Percentiles rank a stretch among this genome's conserved stretches.
These are phyloP conservation scores for Plasmopara halstedii DNA, from an alignment of 352 stramenopile genomes.

Conservation along the genomic window DNA sequence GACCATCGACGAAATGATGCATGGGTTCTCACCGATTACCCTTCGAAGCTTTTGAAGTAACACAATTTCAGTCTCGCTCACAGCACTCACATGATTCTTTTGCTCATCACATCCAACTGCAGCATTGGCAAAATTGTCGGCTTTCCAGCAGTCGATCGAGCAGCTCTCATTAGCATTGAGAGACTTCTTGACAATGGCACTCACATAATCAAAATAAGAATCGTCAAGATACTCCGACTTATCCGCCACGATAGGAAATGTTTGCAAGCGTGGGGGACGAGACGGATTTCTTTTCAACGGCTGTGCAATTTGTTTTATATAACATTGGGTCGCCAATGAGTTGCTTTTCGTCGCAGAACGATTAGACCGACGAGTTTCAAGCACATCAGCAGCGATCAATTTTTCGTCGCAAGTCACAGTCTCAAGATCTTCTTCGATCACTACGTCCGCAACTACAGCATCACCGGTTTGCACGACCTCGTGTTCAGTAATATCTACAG, in stretches of 20 bases:
- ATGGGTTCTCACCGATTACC: constrained; percentile 56
- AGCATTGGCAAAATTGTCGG: background rate
- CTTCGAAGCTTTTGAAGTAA: constrained; percentile 47
- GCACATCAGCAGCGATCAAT: constrained; percentile 5
- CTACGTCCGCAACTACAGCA: constrained; percentile 2
- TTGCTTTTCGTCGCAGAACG: constrained; percentile 49
- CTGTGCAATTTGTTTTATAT: constrained; percentile 29
- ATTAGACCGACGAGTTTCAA: constrained; percentile 46
- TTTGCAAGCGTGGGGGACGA: constrained; percentile 21
- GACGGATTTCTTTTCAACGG: constrained; percentile 16
- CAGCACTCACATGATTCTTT: constrained; percentile 2
- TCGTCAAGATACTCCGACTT: constrained; percentile 67
- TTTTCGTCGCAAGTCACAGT: constrained; percentile 15
- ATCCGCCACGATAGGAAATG: constrained; percentile 22
- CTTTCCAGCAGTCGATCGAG: constrained; percentile 40
- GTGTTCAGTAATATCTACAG: constrained; percentile 5
- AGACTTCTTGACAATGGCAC: constrained; percentile 37
- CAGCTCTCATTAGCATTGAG: constrained; percentile 21
- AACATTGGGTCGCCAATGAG: constrained; percentile 40
- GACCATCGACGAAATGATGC: constrained; percentile 52
- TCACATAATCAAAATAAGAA: constrained; percentile 36
- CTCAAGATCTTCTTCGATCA: constrained; percentile 9
- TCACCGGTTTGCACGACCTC: constrained; percentile 13
- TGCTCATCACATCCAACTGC: background rate
- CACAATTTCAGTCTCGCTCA: constrained; percentile 33